Base-by-base conservation (phyloP, 177 flowering plant species). In the Vitis hybrid region DNA sequence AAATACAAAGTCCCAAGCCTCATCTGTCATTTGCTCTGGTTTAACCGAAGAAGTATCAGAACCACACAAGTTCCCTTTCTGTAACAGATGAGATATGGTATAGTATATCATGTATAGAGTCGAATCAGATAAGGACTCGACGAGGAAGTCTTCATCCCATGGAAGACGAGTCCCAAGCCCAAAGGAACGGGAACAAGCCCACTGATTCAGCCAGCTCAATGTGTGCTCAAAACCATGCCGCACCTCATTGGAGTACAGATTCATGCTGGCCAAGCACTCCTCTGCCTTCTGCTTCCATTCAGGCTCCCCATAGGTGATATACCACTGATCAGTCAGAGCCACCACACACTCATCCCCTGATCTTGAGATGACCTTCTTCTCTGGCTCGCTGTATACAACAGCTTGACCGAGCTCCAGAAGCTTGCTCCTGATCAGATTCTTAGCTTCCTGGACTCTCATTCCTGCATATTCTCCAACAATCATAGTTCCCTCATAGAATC, bases 261-360 rank as follows among this genome's bases (percentile, higher is more conserved):
- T 86, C 98, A 94, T 92, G 65, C 61, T 82, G 1, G 85, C 73
- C 50, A 94, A 76, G 78, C 98, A 94, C 65, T 92, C 88, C 74
- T 87, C 88, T 1, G 97, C 87, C 56, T 80, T 59, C 55, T 85
- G 77, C 80, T 75, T 87, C 98, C 97, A 94, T 65, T 89, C 94
- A 33, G 59, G 14, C 76, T 94, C 98, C 47, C 97, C 98, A 71
- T 94, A 94, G 7, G 82, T 89, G 70, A 94, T 79, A 76, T 92
- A 94, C 98, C 98, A 94, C 70, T 94, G 98, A 77, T 92, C 96
- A 15, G 97, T 94, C 50, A 92, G 83, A 59, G 97, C 98, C 68
- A 94, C 98, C 58, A 94, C 89, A 80, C 98, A 94, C 76, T 94
- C 98, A 79, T 92, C 98, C 12, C 97, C 97, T 6, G 97, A 94